Base-by-base conservation (phyloP, 495 filamentous ascomycete species). In the Penicillium cinerascens region DNA sequence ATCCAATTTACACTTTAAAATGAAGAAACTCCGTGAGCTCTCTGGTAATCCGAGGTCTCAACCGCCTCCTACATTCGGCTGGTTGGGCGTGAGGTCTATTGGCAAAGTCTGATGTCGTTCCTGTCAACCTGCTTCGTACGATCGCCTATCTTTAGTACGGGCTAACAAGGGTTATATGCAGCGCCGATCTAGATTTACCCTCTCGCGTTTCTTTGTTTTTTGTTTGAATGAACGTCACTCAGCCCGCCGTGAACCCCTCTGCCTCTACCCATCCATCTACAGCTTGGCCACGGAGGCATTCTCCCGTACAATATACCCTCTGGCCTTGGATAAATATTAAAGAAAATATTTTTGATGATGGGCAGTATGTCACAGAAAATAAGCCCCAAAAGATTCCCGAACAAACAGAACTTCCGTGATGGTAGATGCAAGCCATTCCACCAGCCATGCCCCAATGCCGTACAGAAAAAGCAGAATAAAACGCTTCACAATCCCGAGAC, bases 41-140 rank as follows among this genome's bases (percentile, higher is more conserved):
- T 88, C 86, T 90, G 87, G 87, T 91, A 91, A 89, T 79, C 86
- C 78, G 82, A 91, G 63, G 67, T 64, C 78, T 80, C 78, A 87
- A 78, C 84, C 82, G 82, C 77, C 70, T 60, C 40, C 75, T 74
- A 33, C 29, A 33, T 72, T 74, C 68, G 49, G 80, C 80, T 82
- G 85, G 85, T 87, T 75, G 80, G 80, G 83, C 74, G 69, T 88
- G 85, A 83, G 75, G 82, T 82, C 51, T 66, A 66, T 75, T 80
- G 85, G 85, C 83, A 87, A 83, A 82, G 77, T 85, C 85, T 89
- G 85, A 88, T 65, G 11, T 13, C 11, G 29, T 33, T 10, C 29
- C 29, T 33, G 29, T 33, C 11, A 3, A 13, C 9, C 2, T 15
- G 9, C 10, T 33, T 8, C 29, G 29, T 33, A 33, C 8, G 1